phyloP scores from a whole-genome alignment of 768 basidiomycete genomes.

The Scleroderma citrinum region DNA sequence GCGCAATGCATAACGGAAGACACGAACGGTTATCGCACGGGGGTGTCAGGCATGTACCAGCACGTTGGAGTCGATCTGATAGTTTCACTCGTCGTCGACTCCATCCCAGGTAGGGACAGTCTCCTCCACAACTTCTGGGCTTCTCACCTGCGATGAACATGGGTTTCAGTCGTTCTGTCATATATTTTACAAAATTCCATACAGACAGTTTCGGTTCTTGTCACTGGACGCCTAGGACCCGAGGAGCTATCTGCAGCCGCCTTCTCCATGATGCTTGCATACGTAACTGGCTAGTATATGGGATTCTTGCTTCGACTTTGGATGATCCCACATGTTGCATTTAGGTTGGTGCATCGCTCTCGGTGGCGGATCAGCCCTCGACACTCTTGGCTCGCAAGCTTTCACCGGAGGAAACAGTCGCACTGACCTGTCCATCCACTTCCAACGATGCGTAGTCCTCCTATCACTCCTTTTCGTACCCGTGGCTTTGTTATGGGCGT shows the following conservation, averaged over 20 bases:
- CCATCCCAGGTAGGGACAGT: conserved; percentile 45
- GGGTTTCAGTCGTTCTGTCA: conserved; percentile 51
- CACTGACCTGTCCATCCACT: conserved; percentile 65
- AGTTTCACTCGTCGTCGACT: conserved; percentile 46
- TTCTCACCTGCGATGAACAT: conserved; percentile 1
- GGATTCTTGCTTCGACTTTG: conserved; percentile 15
- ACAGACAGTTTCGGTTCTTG: conserved; percentile 57
- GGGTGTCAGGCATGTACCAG: conserved; percentile 24
- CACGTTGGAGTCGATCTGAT: conserved; percentile 32
- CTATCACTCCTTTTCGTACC: conserved; percentile 63
- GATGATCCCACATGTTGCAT: conserved; percentile 45
- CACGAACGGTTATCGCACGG: conserved; percentile 5
- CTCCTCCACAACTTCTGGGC: neutral
- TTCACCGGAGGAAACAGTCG: conserved; percentile 57
- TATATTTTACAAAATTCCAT: conserved; percentile 72
- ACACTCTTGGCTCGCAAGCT: conserved; percentile 73
- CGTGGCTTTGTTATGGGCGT: conserved; percentile 56
- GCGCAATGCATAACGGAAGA: conserved; percentile 4
- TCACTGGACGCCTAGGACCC: conserved; percentile 63
- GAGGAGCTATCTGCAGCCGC: conserved; percentile 66
- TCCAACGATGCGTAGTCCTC: conserved; percentile 63
- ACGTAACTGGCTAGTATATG: conserved; percentile 65
- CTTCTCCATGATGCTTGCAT: conserved; percentile 72
- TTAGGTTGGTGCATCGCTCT: conserved; percentile 74
- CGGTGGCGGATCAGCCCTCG: conserved; percentile 73